Conservation (phyloP, 805 yeast genomes). For the Candida germanica region DNA sequence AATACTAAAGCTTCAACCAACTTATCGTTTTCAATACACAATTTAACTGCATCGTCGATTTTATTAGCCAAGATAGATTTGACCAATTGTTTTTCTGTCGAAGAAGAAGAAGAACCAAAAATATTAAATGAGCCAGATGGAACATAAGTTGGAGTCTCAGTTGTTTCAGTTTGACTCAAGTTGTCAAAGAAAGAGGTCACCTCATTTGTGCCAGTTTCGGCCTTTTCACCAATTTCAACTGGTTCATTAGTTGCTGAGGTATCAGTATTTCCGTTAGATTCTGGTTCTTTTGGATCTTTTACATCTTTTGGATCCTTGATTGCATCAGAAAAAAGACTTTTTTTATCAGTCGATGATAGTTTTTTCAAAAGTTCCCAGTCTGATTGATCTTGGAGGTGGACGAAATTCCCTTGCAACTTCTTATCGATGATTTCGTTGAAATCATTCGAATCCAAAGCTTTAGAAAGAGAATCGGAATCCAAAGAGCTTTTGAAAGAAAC, state of each 20-base stretch:
- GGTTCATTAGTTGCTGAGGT: slow-evolving; percentile 10
- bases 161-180: slow-evolving; percentile 15
- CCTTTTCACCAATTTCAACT: slow-evolving; percentile 10
- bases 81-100: slow-evolving; percentile 38
- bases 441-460: slow-evolving; percentile 56
- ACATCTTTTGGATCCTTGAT: slow-evolving; percentile 16
- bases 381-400: slow-evolving; percentile 40
- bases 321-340: slow-evolving; percentile 41
- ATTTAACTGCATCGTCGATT: slow-evolving; percentile 61
- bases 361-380: slow-evolving; percentile 68
- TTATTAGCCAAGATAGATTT: slow-evolving; percentile 57
- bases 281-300: slow-evolving; percentile 6
- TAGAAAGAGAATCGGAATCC: slow-evolving; percentile 41
- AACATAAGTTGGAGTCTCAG: slow-evolving; percentile 18
- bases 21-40: slow-evolving; percentile 59
- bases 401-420: slow-evolving; percentile 40
- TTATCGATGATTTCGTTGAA: slow-evolving; percentile 53
- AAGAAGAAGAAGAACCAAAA: slow-evolving; percentile 29
- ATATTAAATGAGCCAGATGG: slow-evolving; percentile 57
- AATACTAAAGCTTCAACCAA: slow-evolving; percentile 79
- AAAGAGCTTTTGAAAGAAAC: slow-evolving; percentile 35
- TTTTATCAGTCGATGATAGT: slow-evolving; percentile 49
- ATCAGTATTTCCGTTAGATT: slow-evolving; percentile 6
- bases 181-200: slow-evolving; percentile 30
- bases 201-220: slow-evolving; percentile 16